These are phyloP conservation scores for Penicillium sp. DNA, from an alignment of 2,329 filamentous ascomycete genomes.

Conservation along the genomic window DNA sequence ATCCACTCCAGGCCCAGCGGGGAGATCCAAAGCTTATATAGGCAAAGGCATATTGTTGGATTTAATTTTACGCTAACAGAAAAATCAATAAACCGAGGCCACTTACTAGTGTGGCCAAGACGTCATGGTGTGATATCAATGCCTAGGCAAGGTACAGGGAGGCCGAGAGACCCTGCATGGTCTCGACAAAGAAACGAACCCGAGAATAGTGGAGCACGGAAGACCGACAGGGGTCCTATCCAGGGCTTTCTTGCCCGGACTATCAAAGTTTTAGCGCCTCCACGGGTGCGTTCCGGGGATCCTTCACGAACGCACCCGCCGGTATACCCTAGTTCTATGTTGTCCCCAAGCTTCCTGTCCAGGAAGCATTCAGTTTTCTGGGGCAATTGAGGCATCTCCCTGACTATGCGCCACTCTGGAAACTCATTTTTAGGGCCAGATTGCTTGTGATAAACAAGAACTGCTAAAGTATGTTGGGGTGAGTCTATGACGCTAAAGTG, in stretches of 20 bases:
- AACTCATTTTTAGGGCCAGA: neutral
- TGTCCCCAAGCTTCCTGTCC: neutral
- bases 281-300: constrained; percentile 1
- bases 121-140: constrained; percentile 6
- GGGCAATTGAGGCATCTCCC: neutral
- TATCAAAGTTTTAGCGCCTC: neutral
- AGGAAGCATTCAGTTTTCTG: neutral
- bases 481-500: constrained; percentile 12
- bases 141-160: neutral
- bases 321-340: neutral
- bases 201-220: constrained; percentile 5
- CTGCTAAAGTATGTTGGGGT: neutral
- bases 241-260: neutral
- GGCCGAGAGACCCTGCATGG: constrained; percentile 8
- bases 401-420: neutral
- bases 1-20: constrained; percentile 11
- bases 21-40: constrained; percentile 5
- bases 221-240: neutral
- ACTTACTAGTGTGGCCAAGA: constrained; percentile 7
- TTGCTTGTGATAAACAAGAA: neutral
- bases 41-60: neutral
- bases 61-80: constrained; percentile 5
- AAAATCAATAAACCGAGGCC: constrained; percentile 8
- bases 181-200: neutral
- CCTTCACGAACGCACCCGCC: neutral